phyloP scores from a whole-genome alignment of 73 alveolate genomes.

The Paramecium primaurelia region DNA sequence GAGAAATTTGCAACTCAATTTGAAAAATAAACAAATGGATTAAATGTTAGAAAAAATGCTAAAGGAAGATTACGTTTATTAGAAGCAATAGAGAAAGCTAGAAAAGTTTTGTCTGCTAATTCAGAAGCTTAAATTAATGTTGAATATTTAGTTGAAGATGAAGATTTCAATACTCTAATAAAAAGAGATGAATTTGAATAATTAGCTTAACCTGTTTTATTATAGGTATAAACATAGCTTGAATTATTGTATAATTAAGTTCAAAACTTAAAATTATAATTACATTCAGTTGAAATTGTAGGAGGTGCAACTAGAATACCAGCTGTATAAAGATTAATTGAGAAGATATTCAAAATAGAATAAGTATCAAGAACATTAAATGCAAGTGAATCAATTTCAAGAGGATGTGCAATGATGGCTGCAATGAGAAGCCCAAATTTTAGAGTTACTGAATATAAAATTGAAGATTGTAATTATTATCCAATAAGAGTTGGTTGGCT shows the following conservation, averaged over 20 bases:
- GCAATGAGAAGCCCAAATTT: constrained; percentile 97
- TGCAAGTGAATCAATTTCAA: constrained; percentile 95
- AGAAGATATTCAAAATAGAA: constrained; percentile 85
- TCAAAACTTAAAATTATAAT: constrained; percentile 68
- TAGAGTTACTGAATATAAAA: constrained; percentile 85
- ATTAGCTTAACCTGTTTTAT: constrained; percentile 58
- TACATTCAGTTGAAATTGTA: constrained; percentile 93
- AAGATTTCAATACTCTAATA: constrained; percentile 81
- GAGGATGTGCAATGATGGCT: constrained; percentile 99
- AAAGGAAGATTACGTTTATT: constrained; percentile 86
- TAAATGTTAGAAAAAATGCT: constrained; percentile 82
- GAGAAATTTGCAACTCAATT: constrained; percentile 83
- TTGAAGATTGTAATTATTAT: constrained; percentile 80
- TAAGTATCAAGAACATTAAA: constrained; percentile 91
- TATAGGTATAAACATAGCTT: not conserved
- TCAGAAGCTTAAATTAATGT: constrained; percentile 80
- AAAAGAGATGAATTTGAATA: constrained; percentile 91
- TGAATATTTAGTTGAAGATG: constrained; percentile 94
- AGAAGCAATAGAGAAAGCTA: constrained; percentile 89
- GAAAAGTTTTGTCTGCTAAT: constrained; percentile 94
- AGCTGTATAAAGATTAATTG: constrained; percentile 73
- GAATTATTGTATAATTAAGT: not conserved
- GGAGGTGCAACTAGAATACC: constrained; percentile 98
- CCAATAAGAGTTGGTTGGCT: constrained; percentile 86
- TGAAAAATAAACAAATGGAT: constrained; percentile 71